Conservation (phyloP, 139 green algal species). For the Penium margaritaceum region DNA sequence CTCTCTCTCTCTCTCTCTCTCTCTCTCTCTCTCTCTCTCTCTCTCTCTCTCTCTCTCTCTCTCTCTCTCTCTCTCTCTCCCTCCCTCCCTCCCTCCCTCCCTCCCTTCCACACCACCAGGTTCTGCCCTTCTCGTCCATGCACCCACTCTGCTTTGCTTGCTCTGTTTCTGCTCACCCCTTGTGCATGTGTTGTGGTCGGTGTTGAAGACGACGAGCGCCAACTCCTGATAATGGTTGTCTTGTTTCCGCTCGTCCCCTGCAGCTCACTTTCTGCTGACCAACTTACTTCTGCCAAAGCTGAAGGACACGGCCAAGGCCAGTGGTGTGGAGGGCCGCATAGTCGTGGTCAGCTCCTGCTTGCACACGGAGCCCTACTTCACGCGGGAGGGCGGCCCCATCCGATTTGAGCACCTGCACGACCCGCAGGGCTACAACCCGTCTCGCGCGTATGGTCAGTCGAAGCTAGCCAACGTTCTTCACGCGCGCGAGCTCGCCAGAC, state of each 20-base stretch:
- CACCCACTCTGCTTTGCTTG: too few relatives aligned
- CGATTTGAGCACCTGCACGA: slow-evolving; percentile 7
- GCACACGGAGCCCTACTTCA: slow-evolving; percentile 40
- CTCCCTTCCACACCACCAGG: slow-evolving; percentile 15
- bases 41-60: neutral
- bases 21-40: neutral
- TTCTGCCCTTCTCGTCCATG: too few relatives aligned
- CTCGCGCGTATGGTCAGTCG: slow-evolving; percentile 56
- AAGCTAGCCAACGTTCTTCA: slow-evolving; percentile 86
- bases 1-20: neutral
- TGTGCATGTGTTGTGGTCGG: too few relatives aligned
- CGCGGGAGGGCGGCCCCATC: slow-evolving; percentile 1
- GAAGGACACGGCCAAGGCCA: slow-evolving; percentile 19
- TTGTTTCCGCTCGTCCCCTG: too few relatives aligned
- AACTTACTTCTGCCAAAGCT: slow-evolving; percentile 37
- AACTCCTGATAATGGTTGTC: too few relatives aligned
- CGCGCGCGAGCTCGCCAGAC: slow-evolving; percentile 64
- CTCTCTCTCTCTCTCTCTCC: slow-evolving; percentile 11
- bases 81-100: slow-evolving; percentile 37
- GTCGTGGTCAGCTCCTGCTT: slow-evolving; percentile 37
- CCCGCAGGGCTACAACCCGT: slow-evolving; percentile 45
- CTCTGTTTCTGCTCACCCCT: too few relatives aligned
- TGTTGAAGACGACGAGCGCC: too few relatives aligned
- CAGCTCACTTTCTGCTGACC: slow-evolving; percentile 48
- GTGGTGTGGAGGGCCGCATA: slow-evolving; percentile 25